phyloP scores from a whole-genome alignment of 202 grass and related monocot genomes.

The Carex arenaria region DNA sequence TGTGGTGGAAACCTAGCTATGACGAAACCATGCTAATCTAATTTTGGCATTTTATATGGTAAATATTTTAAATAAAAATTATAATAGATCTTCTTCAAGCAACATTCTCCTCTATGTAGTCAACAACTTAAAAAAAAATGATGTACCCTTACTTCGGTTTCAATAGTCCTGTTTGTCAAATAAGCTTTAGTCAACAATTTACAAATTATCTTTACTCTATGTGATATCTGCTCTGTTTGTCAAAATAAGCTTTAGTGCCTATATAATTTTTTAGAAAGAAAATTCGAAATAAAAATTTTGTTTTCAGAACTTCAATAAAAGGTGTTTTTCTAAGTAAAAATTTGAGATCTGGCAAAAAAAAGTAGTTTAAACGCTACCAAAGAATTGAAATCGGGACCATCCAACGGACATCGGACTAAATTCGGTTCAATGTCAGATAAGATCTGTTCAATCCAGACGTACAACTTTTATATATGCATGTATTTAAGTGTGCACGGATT shows the following conservation, averaged over 20 bases:
- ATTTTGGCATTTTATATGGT: not conserved
- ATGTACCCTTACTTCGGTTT: conserved; percentile 7
- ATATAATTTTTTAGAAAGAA: not conserved
- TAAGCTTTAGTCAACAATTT: not conserved
- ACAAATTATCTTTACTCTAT: not conserved
- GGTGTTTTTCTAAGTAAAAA: not conserved
- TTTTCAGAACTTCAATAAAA: not conserved
- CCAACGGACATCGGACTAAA: too few relatives aligned
- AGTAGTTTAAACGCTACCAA: not conserved
- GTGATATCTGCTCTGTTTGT: not conserved
- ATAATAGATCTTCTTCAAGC: conserved; percentile 9
- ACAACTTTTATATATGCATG: too few relatives aligned
- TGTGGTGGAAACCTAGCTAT: not conserved
- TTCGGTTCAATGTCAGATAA: too few relatives aligned
- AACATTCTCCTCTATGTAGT: conserved; percentile 7
- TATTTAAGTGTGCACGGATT: too few relatives aligned
- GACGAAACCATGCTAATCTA: not conserved
- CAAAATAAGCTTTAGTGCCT: not conserved
- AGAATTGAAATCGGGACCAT: too few relatives aligned
- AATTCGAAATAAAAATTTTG: not conserved
- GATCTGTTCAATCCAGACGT: too few relatives aligned
- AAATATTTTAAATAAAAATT: not conserved
- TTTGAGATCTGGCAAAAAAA: not conserved
- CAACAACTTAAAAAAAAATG: not conserved
- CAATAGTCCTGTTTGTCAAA: conserved; percentile 18